Conservation (phyloP, 2,329 filamentous ascomycete species). For the Cladophialophora exuberans region DNA sequence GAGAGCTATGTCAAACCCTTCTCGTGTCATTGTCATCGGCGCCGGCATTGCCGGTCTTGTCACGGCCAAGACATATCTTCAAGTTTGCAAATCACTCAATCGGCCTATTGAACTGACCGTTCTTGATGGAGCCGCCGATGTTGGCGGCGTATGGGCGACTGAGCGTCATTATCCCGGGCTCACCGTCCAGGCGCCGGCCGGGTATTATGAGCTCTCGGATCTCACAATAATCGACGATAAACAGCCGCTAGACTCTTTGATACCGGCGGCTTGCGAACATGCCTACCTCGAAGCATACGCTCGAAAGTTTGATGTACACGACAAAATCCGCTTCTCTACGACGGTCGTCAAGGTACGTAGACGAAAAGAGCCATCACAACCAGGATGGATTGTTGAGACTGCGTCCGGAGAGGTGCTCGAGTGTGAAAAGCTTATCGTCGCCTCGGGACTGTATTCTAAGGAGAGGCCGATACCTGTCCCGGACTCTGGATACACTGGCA, state of each 20-base stretch:
- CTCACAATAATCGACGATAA: conserved; percentile 27
- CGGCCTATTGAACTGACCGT: conserved; percentile 30
- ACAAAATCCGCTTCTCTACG: conserved; percentile 34
- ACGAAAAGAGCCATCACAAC: conserved; percentile 22
- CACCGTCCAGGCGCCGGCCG: conserved; percentile 37
- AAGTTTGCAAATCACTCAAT: conserved; percentile 25
- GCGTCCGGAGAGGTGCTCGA: conserved; percentile 17
- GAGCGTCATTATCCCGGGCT: conserved; percentile 38
- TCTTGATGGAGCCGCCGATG: conserved; percentile 34
- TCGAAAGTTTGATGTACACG: conserved; percentile 32
- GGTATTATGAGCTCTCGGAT: conserved; percentile 38
- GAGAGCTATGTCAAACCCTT: conserved; percentile 1
- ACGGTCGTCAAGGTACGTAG: conserved; percentile 33
- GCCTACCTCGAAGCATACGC: conserved; percentile 35
- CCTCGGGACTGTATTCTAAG: conserved; percentile 36
- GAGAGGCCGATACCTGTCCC: conserved; percentile 31
- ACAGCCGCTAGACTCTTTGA: conserved; percentile 28
- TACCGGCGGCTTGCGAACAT: conserved; percentile 37
- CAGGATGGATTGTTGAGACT: conserved; percentile 34
- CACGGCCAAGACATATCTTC: conserved; percentile 37
- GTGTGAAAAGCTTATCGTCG: conserved; percentile 37
- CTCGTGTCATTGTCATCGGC: conserved; percentile 27
- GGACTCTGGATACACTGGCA: neutral
- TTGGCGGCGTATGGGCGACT: conserved; percentile 37
- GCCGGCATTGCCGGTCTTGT: conserved; percentile 37